Conservation (phyloP, 1,284 basidiomycete genomes). For the Ustilago vetiveriae region DNA sequence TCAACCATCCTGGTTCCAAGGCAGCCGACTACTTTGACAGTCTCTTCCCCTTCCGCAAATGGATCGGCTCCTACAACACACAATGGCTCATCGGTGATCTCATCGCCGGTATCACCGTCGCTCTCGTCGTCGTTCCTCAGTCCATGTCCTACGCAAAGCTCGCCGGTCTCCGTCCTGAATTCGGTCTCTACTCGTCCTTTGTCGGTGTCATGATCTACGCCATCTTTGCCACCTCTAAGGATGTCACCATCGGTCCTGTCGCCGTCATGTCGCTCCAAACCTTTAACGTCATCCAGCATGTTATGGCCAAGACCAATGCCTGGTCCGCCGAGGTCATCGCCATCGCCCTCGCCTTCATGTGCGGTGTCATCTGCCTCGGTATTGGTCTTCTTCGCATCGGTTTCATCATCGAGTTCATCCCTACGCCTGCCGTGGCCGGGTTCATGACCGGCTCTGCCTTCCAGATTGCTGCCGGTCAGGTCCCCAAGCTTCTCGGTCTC, state of each 20-base stretch:
- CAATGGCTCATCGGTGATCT: slow-evolving; percentile 67
- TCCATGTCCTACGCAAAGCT: slow-evolving; percentile 75
- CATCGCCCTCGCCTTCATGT: slow-evolving; percentile 84
- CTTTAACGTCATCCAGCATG: slow-evolving; percentile 71
- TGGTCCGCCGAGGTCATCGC: slow-evolving; percentile 76
- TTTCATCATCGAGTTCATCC: slow-evolving; percentile 96
- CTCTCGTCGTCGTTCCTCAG: slow-evolving; percentile 66
- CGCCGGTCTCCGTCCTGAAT: slow-evolving; percentile 84
- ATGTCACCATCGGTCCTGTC: slow-evolving; percentile 67
- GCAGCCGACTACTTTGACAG: slow-evolving; percentile 54
- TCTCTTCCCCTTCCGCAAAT: slow-evolving; percentile 66
- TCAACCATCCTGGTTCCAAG: slow-evolving; percentile 41
- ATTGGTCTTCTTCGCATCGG: slow-evolving; percentile 91
- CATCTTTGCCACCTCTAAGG: slow-evolving; percentile 67
- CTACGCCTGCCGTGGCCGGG: slow-evolving; percentile 87
- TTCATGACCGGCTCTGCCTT: slow-evolving; percentile 72
- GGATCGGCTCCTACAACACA: slow-evolving; percentile 67
- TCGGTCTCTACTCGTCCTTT: slow-evolving; percentile 95
- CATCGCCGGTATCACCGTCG: slow-evolving; percentile 68
- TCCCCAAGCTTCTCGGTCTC: slow-evolving; percentile 64
- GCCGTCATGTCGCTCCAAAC: slow-evolving; percentile 96
- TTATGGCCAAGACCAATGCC: slow-evolving; percentile 18
- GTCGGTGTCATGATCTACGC: slow-evolving; percentile 81
- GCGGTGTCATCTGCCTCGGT: slow-evolving; percentile 90
- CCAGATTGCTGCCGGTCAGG: slow-evolving; percentile 64